Conservation (phyloP, 495 filamentous ascomycete species). For the Corynascus novoguineensis region DNA sequence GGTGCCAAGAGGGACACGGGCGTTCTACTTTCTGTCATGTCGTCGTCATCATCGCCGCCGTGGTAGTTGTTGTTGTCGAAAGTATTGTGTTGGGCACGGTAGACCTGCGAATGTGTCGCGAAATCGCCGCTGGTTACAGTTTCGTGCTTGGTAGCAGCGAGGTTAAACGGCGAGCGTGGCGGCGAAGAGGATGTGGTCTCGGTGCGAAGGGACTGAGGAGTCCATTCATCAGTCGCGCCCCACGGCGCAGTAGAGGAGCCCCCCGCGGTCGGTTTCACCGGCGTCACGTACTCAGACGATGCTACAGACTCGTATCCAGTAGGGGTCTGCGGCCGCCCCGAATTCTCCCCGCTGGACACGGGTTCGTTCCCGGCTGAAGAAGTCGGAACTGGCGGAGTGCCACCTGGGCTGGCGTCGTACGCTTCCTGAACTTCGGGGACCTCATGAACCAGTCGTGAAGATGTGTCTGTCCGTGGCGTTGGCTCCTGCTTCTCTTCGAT, state of each 20-base stretch:
- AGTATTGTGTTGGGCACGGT: background rate
- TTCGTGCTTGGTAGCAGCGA: background rate
- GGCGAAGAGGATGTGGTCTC: slow-evolving; percentile 19
- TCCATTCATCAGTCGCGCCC: slow-evolving; percentile 8
- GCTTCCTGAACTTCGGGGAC: background rate
- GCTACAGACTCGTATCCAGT: background rate
- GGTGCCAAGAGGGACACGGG: background rate
- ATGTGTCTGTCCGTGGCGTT: background rate
- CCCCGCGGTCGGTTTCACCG: background rate
- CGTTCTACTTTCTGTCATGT: background rate
- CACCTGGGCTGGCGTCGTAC: background rate
- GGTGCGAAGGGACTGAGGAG: slow-evolving; percentile 23
- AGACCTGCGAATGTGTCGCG: background rate
- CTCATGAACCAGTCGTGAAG: background rate
- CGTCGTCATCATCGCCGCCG: background rate
- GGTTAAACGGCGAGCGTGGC: slow-evolving; percentile 15
- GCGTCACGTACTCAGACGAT: slow-evolving; percentile 8
- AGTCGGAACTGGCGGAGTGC: background rate
- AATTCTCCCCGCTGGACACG: slow-evolving; percentile 2
- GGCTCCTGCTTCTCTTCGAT: background rate
- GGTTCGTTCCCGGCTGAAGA: background rate
- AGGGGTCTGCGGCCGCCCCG: slow-evolving; percentile 18
- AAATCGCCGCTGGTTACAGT: slow-evolving; percentile 1
- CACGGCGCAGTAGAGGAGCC: slow-evolving; percentile 5
- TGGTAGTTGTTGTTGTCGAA: background rate